Evolutionary conservation across 192 early-diverging fungal species (phyloP).

Genomic region (Rhizophagus clarus): DNA sequence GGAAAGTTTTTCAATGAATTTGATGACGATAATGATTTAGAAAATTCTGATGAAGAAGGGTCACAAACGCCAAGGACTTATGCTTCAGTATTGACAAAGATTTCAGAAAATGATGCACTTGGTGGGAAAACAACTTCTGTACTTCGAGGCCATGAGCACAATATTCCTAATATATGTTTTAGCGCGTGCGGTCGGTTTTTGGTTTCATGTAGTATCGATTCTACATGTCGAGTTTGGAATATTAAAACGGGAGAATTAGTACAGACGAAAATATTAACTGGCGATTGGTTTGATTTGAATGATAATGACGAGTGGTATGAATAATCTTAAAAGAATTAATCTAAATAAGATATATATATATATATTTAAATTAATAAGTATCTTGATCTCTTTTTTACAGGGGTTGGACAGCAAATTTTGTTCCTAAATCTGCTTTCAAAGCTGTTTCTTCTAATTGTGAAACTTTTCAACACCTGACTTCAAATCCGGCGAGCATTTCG

Average conservation of each 20-base stretch:
- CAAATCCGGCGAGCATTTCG: neutral
- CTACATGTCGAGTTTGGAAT: constrained; percentile 54
- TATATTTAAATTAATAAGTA: neutral
- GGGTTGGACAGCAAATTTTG: constrained; percentile 28
- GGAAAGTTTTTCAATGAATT: constrained; percentile 29
- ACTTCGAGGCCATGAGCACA: constrained; percentile 59
- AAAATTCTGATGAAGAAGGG: neutral
- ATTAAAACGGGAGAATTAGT: constrained; percentile 15
- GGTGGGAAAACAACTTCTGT: constrained; percentile 29
- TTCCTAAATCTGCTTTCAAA: constrained; percentile 8
- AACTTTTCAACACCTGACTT: neutral
- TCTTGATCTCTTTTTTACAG: neutral
- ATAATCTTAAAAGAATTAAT: no score
- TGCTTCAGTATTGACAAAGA: neutral
- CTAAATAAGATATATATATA: no score
- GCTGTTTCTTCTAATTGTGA: neutral
- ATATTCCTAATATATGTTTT: constrained; percentile 63
- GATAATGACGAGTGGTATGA: neutral
- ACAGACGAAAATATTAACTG: neutral
- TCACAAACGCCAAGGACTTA: neutral
- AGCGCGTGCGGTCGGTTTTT: constrained; percentile 56
- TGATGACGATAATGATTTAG: neutral
- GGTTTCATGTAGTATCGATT: constrained; percentile 58
- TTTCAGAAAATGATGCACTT: neutral
- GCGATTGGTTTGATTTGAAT: neutral